These are phyloP conservation scores for Candida palmyrensis DNA, from an alignment of 805 yeast species.

Conservation along the genomic window DNA sequence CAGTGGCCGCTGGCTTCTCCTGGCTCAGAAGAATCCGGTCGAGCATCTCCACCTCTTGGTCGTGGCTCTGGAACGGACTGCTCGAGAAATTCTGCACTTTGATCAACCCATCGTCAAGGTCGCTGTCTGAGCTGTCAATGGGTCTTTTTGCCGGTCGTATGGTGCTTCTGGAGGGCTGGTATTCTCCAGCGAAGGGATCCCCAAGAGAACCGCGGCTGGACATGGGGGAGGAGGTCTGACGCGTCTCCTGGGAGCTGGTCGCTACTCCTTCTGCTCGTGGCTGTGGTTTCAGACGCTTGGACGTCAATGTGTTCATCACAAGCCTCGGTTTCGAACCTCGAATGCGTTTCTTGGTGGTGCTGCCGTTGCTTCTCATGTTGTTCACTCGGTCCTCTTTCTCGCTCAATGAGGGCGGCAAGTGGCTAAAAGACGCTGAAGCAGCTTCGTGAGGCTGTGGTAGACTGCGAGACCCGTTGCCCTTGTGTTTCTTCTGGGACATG, in stretches of 20 bases:
- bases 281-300: background rate
- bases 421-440: too few relatives aligned
- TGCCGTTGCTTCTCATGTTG: background rate
- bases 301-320: constrained; percentile 1
- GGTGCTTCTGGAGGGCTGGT: background rate
- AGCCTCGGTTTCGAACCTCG: constrained; percentile 1
- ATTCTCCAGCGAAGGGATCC: background rate
- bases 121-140: constrained; percentile 3
- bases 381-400: constrained; percentile 3
- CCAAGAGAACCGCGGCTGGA: background rate
- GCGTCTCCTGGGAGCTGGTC: background rate
- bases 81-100: constrained; percentile 6
- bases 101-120: constrained; percentile 4
- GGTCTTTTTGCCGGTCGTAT: too few relatives aligned
- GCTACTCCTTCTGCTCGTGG: too few relatives aligned
- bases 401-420: constrained; percentile 1
- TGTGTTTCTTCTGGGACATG: too few relatives aligned
- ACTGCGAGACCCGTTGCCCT: too few relatives aligned
- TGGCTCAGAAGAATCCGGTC: constrained; percentile 2
- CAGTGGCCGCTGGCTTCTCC: background rate
- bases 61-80: constrained; percentile 4
- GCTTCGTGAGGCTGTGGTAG: too few relatives aligned
- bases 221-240: background rate
- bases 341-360: constrained; percentile 2
- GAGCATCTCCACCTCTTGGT: constrained; percentile 1